Percentiles rank a stretch among this genome's conserved stretches.
Evolutionary conservation across 2,329 filamentous ascomycete genomes (phyloP).

Genomic region (Triangularia verruculosa): DNA sequence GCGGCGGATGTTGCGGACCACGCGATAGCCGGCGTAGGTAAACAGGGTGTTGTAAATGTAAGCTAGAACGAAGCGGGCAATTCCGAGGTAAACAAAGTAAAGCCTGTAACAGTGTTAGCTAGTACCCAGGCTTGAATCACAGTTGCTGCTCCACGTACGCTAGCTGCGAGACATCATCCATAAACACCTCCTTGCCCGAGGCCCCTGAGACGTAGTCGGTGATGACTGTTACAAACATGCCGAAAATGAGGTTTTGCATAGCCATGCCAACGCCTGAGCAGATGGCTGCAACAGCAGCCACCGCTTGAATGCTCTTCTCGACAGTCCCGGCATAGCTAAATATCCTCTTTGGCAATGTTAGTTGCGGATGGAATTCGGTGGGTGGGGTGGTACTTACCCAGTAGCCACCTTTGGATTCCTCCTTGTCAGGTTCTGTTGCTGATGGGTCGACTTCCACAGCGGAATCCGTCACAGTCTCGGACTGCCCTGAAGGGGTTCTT

Average conservation of each 20-base stretch:
- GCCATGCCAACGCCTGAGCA: conserved; percentile 45
- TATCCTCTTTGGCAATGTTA: conserved; percentile 18
- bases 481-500: not conserved
- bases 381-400: conserved; percentile 17
- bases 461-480: not conserved
- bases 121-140: not conserved
- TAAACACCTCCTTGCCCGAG: conserved; percentile 35
- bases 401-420: conserved; percentile 15
- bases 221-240: conserved; percentile 46
- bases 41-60: conserved; percentile 39
- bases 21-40: conserved; percentile 30
- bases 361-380: not conserved
- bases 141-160: conserved; percentile 8
- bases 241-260: conserved; percentile 52
- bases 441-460: not conserved
- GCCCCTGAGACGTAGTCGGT: conserved; percentile 39
- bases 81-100: conserved; percentile 55
- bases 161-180: conserved; percentile 29
- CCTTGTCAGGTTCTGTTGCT: not conserved
- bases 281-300: conserved; percentile 34
- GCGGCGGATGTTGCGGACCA: conserved; percentile 29
- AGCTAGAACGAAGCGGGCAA: conserved; percentile 46
- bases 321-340: conserved; percentile 20
- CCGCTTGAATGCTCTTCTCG: conserved; percentile 20
- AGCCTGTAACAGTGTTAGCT: conserved; percentile 28